Evolutionary conservation across 352 stramenopile genomes (phyloP), one percentile per base, ranked within the genome.

Genomic region (Phytophthora lateralis): DNA sequence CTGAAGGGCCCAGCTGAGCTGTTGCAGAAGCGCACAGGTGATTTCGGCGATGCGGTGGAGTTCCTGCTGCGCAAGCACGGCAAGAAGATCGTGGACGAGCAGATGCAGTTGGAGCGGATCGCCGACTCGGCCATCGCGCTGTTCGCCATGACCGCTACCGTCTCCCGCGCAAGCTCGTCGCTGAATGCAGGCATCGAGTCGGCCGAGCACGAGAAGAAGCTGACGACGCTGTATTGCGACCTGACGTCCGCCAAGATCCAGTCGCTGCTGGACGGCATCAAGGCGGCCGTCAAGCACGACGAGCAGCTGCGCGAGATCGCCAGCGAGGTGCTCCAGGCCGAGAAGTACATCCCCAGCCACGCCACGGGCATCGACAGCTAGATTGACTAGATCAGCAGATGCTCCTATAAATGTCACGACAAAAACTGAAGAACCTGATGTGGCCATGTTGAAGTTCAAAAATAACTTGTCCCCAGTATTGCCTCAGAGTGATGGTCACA

Each of bases 71-170:
- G 85, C 53, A 89, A 93, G 65, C 85, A 96, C 71, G 85, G 84
- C 60, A 96, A 96, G 75, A 91, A 91, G 67, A 82, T 96, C 34
- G 75, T 95, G 29, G 75, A 95, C 54, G 80, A 95, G 71, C 86
- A 96, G 78, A 79, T 96, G 73, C 80, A 94, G 67, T 64, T 95
- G 32, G 83, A 91, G 71, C 80, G 88, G 32, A 85, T 95, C n/a
- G 88, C 88, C 10, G 86, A 95, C 66, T 86, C 84, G 53, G 76
- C 85, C 41, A 96, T 95, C 42, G 69, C 82, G 14, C 63, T 96
- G 39, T 95, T 87, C 66, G 85, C 86, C 44, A 93, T 94, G 81
- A 95, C 86, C n/a, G 76, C 86, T 32, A 94, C 86, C 27, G 93
- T 95, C 56, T 93, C 86, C 43, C 88, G 88, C 49, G 83, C 86